Evolutionary conservation across 1,284 basidiomycete species (phyloP).

Genomic region (Stygiomarasmius scandens): DNA sequence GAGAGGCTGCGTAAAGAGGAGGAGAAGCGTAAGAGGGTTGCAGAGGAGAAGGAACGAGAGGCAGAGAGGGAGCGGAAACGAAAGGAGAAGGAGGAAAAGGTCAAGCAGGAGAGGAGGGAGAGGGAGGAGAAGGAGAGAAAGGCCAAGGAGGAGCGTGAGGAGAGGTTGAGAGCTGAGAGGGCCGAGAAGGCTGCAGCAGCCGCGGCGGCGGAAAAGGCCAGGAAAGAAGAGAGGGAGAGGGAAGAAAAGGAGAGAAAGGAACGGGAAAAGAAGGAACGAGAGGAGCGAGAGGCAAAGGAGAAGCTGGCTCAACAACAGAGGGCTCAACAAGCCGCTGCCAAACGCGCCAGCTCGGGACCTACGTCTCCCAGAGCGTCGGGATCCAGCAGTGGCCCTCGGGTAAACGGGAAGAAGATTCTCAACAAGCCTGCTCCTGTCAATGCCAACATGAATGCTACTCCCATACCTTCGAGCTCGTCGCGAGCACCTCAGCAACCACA

Average conservation of each 20-base stretch:
- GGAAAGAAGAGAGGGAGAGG: conserved; percentile 46
- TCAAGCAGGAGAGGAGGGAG: conserved; percentile 61
- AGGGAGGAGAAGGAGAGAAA: conserved; percentile 69
- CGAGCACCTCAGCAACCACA: background rate
- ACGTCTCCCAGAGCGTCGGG: conserved; percentile 54
- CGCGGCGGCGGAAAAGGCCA: conserved; percentile 42
- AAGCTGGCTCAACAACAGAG: conserved; percentile 48
- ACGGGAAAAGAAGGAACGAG: conserved; percentile 65
- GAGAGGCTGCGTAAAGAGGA: conserved; percentile 12
- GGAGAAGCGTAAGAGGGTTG: conserved; percentile 11
- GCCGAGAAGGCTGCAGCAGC: conserved; percentile 48
- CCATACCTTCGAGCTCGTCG: background rate
- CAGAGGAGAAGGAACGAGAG: conserved; percentile 68
- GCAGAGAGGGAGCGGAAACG: conserved; percentile 54
- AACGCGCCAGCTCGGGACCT: conserved; percentile 26
- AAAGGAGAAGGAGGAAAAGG: conserved; percentile 72
- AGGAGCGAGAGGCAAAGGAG: conserved; percentile 37
- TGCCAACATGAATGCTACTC: conserved; percentile 25
- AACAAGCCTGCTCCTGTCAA: conserved; percentile 31
- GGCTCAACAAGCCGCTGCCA: conserved; percentile 27
- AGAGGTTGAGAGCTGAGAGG: conserved; percentile 53
- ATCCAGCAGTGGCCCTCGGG: conserved; percentile 34
- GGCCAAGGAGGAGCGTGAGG: conserved; percentile 60
- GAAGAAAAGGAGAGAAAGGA: conserved; percentile 53
- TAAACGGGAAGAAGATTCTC: conserved; percentile 55